Evolutionary conservation across 805 yeast genomes (phyloP).

Genomic region (Wickerhamomyces rabaulensis): DNA sequence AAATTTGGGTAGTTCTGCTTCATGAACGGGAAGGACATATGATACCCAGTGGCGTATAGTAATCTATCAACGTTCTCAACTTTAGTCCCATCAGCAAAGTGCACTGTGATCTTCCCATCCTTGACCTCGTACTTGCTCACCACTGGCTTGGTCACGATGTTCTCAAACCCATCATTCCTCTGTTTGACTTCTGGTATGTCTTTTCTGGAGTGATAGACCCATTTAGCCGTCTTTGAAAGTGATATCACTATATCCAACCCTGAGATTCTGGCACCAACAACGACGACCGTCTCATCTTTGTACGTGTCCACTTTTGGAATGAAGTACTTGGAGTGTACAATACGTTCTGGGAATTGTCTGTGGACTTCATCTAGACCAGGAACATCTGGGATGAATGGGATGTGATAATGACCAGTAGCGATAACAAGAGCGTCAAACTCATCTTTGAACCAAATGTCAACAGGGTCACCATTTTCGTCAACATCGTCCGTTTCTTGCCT

Average conservation of each 20-base stretch:
- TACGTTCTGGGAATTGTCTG: constrained; percentile 3
- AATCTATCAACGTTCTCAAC: constrained; percentile 42
- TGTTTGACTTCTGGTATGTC: background rate
- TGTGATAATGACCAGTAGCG: constrained; percentile 50
- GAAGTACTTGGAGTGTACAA: constrained; percentile 25
- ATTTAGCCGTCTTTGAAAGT: background rate
- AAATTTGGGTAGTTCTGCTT: constrained; percentile 15
- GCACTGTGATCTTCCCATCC: constrained; percentile 22
- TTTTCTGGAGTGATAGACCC: constrained; percentile 4
- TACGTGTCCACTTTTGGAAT: constrained; percentile 15
- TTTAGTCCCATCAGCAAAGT: constrained; percentile 38
- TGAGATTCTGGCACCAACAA: constrained; percentile 64
- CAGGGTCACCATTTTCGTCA: constrained; percentile 1
- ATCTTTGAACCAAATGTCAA: constrained; percentile 33
- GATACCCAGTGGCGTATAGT: constrained; percentile 67
- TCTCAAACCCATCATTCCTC: constrained; percentile 4
- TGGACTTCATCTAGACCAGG: constrained; percentile 34
- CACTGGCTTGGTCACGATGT: constrained; percentile 29
- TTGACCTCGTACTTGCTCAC: constrained; percentile 28
- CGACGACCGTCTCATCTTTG: constrained; percentile 33
- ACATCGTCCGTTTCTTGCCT: constrained; percentile 16
- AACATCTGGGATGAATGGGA: constrained; percentile 45
- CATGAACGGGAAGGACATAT: constrained; percentile 51
- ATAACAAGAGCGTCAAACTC: constrained; percentile 36
- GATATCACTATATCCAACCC: constrained; percentile 47